Evolutionary conservation across 2,329 filamentous ascomycete species (phyloP).

Genomic region (Monilinia laxa): DNA sequence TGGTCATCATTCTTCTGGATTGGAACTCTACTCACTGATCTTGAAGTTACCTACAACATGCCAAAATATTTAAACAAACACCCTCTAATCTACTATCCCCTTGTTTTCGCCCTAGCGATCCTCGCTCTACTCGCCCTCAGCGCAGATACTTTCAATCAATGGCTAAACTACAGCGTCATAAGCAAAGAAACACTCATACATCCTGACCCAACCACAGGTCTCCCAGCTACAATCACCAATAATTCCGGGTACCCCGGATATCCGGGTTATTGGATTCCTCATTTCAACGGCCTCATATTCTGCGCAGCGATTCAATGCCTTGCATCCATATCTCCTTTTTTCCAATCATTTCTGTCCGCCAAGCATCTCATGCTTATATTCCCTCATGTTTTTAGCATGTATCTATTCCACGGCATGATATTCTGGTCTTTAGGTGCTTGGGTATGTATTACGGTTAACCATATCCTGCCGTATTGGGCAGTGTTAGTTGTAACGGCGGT

Average conservation of each 20-base stretch:
- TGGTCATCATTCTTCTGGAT: constrained; percentile 50
- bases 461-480: constrained; percentile 35
- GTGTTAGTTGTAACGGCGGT: constrained; percentile 12
- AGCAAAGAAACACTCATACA: constrained; percentile 46
- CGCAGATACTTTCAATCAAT: constrained; percentile 26
- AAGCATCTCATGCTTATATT: constrained; percentile 45
- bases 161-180: constrained; percentile 28
- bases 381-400: constrained; percentile 51
- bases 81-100: constrained; percentile 42
- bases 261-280: constrained; percentile 47
- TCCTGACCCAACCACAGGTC: constrained; percentile 44
- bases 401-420: constrained; percentile 47
- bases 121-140: constrained; percentile 32
- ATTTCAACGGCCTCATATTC: constrained; percentile 47
- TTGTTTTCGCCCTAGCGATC: constrained; percentile 40
- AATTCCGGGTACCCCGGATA: constrained; percentile 39
- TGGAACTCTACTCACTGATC: constrained; percentile 47
- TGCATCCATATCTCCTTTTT: constrained; percentile 41
- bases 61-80: constrained; percentile 43
- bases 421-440: constrained; percentile 39
- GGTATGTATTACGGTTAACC: constrained; percentile 30
- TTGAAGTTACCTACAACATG: constrained; percentile 49
- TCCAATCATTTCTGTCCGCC: constrained; percentile 46
- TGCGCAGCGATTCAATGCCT: constrained; percentile 40
- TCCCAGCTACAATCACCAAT: constrained; percentile 41